Conservation (phyloP, 768 basidiomycete species). For the Panus rudis region DNA sequence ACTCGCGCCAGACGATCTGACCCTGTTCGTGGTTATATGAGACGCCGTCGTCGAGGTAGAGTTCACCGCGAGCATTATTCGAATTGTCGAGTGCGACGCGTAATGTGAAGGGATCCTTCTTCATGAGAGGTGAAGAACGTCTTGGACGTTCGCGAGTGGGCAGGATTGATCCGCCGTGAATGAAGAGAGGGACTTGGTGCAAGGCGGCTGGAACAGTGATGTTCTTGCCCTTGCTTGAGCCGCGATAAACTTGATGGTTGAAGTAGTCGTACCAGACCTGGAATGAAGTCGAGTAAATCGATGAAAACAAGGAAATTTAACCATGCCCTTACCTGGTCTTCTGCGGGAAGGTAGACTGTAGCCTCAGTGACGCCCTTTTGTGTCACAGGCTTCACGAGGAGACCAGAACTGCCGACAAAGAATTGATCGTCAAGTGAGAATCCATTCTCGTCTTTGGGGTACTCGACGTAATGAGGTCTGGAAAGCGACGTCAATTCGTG, state of each 20-base stretch:
- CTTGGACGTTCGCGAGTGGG: constrained; percentile 84
- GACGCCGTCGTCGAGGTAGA: constrained; percentile 94
- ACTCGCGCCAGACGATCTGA: constrained; percentile 77
- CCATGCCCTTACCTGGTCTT: constrained; percentile 54
- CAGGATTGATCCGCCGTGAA: constrained; percentile 88
- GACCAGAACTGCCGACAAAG: constrained; percentile 80
- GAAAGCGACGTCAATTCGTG: background rate
- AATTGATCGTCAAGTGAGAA: constrained; percentile 93
- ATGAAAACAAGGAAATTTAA: background rate
- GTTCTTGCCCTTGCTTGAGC: constrained; percentile 53
- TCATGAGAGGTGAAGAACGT: constrained; percentile 82
- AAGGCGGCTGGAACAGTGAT: constrained; percentile 78
- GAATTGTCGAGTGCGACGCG: constrained; percentile 68
- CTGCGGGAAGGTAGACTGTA: constrained; percentile 70
- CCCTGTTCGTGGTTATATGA: constrained; percentile 71
- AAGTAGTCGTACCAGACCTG: constrained; percentile 96
- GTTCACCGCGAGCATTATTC: constrained; percentile 62
- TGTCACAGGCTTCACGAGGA: constrained; percentile 89
- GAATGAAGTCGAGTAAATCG: background rate
- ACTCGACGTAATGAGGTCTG: constrained; percentile 93
- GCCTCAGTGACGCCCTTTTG: constrained; percentile 61
- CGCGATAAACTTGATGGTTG: constrained; percentile 58
- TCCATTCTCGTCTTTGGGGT: constrained; percentile 83
- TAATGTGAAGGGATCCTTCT: constrained; percentile 87
- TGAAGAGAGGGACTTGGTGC: constrained; percentile 73